Conservation (phyloP, 2,329 filamentous ascomycete species). For the Ascochyta clinopodiicola region DNA sequence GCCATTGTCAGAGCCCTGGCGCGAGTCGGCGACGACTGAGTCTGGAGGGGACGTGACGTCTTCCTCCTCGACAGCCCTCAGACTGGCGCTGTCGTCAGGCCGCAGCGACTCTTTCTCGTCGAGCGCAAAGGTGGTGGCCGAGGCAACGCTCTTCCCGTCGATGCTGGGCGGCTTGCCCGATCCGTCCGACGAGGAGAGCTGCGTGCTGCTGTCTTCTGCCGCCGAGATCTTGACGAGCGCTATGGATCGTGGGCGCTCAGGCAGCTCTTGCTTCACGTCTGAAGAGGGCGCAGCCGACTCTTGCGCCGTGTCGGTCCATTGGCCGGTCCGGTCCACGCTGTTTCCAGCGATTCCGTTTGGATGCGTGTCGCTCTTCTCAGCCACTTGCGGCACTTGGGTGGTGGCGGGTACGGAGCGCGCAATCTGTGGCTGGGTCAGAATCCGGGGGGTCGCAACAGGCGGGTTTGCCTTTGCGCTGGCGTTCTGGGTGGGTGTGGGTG, state of each 20-base stretch:
- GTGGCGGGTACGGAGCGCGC: constrained; percentile 26
- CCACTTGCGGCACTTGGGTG: constrained; percentile 25
- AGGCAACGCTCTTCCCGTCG: constrained; percentile 87
- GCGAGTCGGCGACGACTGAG: constrained; percentile 76
- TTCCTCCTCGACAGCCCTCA: constrained; percentile 89
- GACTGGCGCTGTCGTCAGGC: constrained; percentile 93
- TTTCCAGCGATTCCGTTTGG: constrained; percentile 18
- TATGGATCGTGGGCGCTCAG: constrained; percentile 37
- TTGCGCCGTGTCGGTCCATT: constrained; percentile 32
- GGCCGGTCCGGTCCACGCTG: constrained; percentile 28
- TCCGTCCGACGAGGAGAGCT: constrained; percentile 61
- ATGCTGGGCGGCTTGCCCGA: constrained; percentile 86
- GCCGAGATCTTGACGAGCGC: constrained; percentile 41
- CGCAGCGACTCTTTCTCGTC: constrained; percentile 96
- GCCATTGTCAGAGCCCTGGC: constrained; percentile 82
- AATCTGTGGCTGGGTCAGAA: constrained; percentile 29
- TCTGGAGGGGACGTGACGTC: constrained; percentile 80
- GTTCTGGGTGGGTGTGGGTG: constrained; percentile 28
- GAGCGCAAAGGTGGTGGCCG: constrained; percentile 91
- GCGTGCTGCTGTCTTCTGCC: constrained; percentile 54
- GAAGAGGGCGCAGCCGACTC: constrained; percentile 28
- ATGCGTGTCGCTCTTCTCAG: constrained; percentile 16
- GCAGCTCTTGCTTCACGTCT: constrained; percentile 56
- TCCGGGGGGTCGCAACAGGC: constrained; percentile 35
- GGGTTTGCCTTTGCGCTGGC: constrained; percentile 32